Base-by-base conservation (phyloP, 495 filamentous ascomycete species). In the Paragyromitra xinjiangensis region DNA sequence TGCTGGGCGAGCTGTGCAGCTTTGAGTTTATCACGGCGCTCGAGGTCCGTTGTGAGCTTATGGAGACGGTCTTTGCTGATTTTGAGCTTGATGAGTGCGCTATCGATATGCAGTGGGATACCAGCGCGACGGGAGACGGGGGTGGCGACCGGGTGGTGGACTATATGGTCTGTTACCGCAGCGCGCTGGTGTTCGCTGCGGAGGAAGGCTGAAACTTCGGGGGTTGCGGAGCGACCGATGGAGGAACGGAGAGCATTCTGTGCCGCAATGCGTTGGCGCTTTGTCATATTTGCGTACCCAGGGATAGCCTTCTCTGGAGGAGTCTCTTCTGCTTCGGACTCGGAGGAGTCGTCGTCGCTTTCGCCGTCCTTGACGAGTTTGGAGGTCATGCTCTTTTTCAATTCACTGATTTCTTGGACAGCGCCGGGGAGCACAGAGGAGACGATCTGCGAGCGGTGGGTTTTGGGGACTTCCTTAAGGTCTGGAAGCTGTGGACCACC, bases 401-500 rank as follows among this genome's bases (percentile, higher is more conserved):
- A 84, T 6, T 89, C 88, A 24, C 81, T 76, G 48, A 83, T 66
- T 61, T 82, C 81, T 39, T 87, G 85, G 26, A 93, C 95, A 2
- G 92, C 93, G 48, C 95, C 95, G 1, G 95, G 95, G 51, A 99
- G 87, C 37, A 95, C 92, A 4, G 91, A 92, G 24, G 95, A 98
- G 2, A 99, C 93, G 69, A 98, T 88, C 76, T 96, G 86, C 0
- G 94, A 97, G 14, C 95, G 90, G 68, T 98, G 94, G 1, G 95
- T 97, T 51, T 94, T 89, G 82, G 93, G 94, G 48, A 95, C 89
- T 80, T 99, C 96, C 82, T 98, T 98, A 40, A 99, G 89, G 85
- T 99, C 95, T 12, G 95, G 95, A 50, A 99, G 85, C 70, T 93
- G 91, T n/a, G 96, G 95, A 0, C 95, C 95, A 73, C 95, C 95